Base-by-base conservation (phyloP, 331 rosid genomes). In the Arachis monticola region DNA sequence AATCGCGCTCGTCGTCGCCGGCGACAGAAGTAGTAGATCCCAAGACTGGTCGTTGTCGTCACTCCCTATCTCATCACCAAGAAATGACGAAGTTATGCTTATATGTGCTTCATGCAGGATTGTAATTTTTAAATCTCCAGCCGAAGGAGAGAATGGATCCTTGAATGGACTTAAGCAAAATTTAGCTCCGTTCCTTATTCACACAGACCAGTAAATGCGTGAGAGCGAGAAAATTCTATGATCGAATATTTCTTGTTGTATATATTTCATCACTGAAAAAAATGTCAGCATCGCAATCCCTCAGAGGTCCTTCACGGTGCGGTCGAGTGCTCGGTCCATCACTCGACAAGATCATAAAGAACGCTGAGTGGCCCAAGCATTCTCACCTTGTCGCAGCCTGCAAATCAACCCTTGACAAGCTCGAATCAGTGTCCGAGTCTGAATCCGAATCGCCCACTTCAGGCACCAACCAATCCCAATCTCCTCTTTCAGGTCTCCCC, bases 321-420 rank as follows among this genome's bases (percentile, higher is more conserved):
- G 97, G 99, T 60, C 90, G 97, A 31, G 85, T 87, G 14, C 72
- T 95, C 6, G 98, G 99, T 41, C 98, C 99, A 35, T 92, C 97
- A 1, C 89, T 95, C 4, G 99, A 95, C 75, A 95, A 95, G 85
- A 90, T 95, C 77, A 86, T 95, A 11, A 95, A 95, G 80, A 95
- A 95, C 83, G 97, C 98, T 3, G 98, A 97, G 1, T 95, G 99
- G 99, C 92, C 97, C 30, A 95, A 95, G 87, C 97, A 95, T 83
- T 92, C 99, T 30, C 91, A 87, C 50, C 90, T 95, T 58, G 99
- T 95, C 72, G 89, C 99, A 69, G 64, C 92, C 75, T 90, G 97
- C 85, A 95, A 95, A 82, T 87, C 98, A 60, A 84, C 87, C 67
- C 86, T 95, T n/a, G 99, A 95, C 84, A 92, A 89, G 84, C 99